A percentile compares a stretch with the other conserved stretches of the same genome.
phyloP scores from a whole-genome alignment of 2,329 filamentous ascomycete species.

The Coniochaeta prunicola region DNA sequence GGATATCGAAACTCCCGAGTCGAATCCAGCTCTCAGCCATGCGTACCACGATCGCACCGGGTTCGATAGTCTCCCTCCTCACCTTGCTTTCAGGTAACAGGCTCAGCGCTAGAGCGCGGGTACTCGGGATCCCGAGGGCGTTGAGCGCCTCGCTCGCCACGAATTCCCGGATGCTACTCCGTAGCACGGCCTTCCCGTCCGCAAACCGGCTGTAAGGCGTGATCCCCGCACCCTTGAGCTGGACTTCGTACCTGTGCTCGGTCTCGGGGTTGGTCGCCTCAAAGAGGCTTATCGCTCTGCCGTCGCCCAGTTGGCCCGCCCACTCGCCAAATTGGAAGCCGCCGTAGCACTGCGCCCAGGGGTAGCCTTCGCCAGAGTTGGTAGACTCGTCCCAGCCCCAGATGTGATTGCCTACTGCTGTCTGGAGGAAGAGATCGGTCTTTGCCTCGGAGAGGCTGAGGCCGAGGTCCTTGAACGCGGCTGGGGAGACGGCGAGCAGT shows the following conservation, averaged over 20 bases:
- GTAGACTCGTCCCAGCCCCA: slow-evolving; percentile 60
- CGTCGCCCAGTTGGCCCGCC: slow-evolving; percentile 94
- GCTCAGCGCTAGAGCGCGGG: slow-evolving; percentile 76
- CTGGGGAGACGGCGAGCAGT: slow-evolving; percentile 71
- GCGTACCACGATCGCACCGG: slow-evolving; percentile 84
- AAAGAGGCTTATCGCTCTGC: slow-evolving; percentile 88
- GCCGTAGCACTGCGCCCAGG: slow-evolving; percentile 98
- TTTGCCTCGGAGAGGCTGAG: slow-evolving; percentile 61
- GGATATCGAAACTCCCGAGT: slow-evolving; percentile 93
- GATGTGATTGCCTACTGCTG: slow-evolving; percentile 77
- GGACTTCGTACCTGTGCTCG: slow-evolving; percentile 74
- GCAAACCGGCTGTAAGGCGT: slow-evolving; percentile 96
- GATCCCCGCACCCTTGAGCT: slow-evolving; percentile 87
- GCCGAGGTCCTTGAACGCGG: slow-evolving; percentile 74
- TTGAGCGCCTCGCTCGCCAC: slow-evolving; percentile 85
- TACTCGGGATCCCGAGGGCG: slow-evolving; percentile 78
- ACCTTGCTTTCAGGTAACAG: slow-evolving; percentile 68
- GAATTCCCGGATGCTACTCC: slow-evolving; percentile 91
- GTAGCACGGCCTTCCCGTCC: slow-evolving; percentile 86
- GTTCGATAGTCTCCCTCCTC: slow-evolving; percentile 72
- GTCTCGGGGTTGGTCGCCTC: slow-evolving; percentile 73
- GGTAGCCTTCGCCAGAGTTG: slow-evolving; percentile 54
- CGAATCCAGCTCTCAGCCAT: slow-evolving; percentile 90
- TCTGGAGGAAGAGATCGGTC: slow-evolving; percentile 66
- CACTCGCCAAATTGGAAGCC: slow-evolving; percentile 77